These are phyloP conservation scores for Solanum corneliomulleri DNA, from an alignment of 257 asterid species.

Conservation along the genomic window DNA sequence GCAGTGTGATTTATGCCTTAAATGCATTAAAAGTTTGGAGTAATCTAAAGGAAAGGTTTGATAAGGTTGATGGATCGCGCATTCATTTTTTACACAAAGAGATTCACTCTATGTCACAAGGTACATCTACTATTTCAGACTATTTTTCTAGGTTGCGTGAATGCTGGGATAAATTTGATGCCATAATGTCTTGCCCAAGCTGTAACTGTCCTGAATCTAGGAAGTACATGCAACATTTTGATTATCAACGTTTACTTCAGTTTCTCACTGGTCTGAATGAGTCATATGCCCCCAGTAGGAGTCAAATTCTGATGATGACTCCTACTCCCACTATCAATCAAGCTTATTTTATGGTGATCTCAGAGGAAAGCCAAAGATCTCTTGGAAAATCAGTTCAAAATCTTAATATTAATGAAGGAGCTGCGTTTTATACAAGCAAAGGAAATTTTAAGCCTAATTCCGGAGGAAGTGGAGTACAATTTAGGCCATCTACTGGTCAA, in stretches of 20 bases:
- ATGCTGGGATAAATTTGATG: not conserved
- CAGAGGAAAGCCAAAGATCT: too few species aligned
- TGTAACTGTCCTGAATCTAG: not conserved
- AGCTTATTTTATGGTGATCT: too few species aligned
- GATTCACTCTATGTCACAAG: not conserved
- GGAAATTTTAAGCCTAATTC: too few species aligned
- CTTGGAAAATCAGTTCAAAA: too few species aligned
- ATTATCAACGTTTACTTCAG: not conserved
- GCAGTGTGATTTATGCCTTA: not conserved
- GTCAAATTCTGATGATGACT: too few species aligned
- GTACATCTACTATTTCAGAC: not conserved
- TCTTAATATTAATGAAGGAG: too few species aligned
- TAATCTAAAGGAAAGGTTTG: not conserved
- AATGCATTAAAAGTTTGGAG: not conserved
- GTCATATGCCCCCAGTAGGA: not conserved
- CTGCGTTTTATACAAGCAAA: too few species aligned
- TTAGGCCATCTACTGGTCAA: too few species aligned
- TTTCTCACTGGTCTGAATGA: not conserved
- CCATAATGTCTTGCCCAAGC: not conserved
- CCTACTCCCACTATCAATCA: too few species aligned
- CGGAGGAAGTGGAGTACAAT: too few species aligned
- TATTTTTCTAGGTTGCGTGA: not conserved
- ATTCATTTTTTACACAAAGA: not conserved
- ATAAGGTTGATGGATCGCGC: not conserved
- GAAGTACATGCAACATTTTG: not conserved